Conservation (phyloP, 352 stramenopile species). For the Halophytophthora polymorphica region DNA sequence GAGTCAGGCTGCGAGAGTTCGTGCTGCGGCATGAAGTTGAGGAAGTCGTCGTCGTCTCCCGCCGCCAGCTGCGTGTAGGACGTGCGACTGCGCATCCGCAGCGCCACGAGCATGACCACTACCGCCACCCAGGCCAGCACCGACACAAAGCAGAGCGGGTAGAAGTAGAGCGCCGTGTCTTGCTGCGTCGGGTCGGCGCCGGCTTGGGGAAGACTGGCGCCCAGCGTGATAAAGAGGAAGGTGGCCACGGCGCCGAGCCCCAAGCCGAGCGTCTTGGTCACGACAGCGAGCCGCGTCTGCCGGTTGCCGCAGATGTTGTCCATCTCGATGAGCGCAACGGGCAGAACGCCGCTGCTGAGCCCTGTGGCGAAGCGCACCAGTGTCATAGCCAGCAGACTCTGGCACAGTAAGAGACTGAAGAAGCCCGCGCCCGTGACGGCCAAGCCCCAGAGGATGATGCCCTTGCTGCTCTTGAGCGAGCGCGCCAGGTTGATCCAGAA, state of each 20-base stretch:
- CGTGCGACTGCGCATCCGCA: slow-evolving; percentile 57
- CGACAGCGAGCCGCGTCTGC: slow-evolving; percentile 56
- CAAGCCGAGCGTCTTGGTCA: slow-evolving; percentile 68
- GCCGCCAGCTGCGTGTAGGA: slow-evolving; percentile 64
- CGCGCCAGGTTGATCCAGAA: slow-evolving; percentile 78
- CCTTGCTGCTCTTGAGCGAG: slow-evolving; percentile 73
- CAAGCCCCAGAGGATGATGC: slow-evolving; percentile 78
- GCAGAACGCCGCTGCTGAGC: slow-evolving; percentile 69
- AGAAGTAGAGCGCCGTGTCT: slow-evolving; percentile 68
- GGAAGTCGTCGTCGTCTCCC: slow-evolving; percentile 47
- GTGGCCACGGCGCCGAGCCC: slow-evolving; percentile 49
- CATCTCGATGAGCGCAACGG: slow-evolving; percentile 76
- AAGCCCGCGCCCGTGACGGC: slow-evolving; percentile 62
- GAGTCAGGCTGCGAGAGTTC: slow-evolving; percentile 34
- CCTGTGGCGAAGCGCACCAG: slow-evolving; percentile 76
- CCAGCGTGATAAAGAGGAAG: slow-evolving; percentile 45
- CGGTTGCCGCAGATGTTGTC: slow-evolving; percentile 82
- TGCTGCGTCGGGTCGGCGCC: slow-evolving; percentile 28
- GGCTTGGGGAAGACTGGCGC: slow-evolving; percentile 39
- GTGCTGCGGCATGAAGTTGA: slow-evolving; percentile 44
- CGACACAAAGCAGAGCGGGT: slow-evolving; percentile 74
- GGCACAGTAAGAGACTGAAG: slow-evolving; percentile 74
- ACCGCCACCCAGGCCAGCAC: slow-evolving; percentile 66
- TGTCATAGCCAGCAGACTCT: slow-evolving; percentile 72
- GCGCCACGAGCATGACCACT: slow-evolving; percentile 59